Evolutionary conservation across 2,329 filamentous ascomycete species (phyloP).

Genomic region (Xylaria sp.): DNA sequence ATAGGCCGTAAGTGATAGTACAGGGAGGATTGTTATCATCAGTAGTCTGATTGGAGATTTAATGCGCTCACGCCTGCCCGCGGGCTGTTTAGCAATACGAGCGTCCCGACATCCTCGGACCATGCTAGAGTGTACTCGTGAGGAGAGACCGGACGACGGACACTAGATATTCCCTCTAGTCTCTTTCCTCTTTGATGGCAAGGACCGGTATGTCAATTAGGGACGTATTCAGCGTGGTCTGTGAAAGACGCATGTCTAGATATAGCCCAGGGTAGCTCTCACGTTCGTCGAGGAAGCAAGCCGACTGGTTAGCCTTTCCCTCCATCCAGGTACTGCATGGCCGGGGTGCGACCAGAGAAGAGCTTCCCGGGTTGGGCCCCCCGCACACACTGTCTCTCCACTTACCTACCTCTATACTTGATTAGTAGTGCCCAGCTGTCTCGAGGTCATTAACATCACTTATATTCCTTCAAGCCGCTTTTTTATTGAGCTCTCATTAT

Average conservation of each 20-base stretch:
- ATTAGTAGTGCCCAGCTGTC: no score
- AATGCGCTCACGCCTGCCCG: not conserved
- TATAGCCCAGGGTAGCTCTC: not conserved
- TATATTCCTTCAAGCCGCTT: not conserved
- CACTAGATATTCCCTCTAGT: not conserved
- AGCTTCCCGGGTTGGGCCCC: no score
- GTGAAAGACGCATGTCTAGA: not conserved
- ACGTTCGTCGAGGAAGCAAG: slow-evolving; percentile 27
- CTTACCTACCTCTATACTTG: no score
- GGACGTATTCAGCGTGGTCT: not conserved
- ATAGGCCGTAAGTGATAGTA: not conserved
- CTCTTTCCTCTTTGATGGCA: not conserved
- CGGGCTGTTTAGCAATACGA: not conserved
- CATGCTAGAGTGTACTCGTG: not conserved
- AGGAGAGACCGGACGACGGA: not conserved
- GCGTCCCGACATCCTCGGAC: not conserved
- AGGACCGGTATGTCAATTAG: not conserved
- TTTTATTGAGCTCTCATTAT: not conserved
- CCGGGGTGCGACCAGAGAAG: not conserved
- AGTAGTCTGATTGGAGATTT: not conserved
- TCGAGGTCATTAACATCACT: not conserved
- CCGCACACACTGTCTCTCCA: not conserved
- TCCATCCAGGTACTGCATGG: not conserved
- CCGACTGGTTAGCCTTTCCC: slow-evolving; percentile 24
- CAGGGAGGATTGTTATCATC: not conserved